Conservation (phyloP, 2,329 filamentous ascomycete species). For the Ramichloridium luteum region DNA sequence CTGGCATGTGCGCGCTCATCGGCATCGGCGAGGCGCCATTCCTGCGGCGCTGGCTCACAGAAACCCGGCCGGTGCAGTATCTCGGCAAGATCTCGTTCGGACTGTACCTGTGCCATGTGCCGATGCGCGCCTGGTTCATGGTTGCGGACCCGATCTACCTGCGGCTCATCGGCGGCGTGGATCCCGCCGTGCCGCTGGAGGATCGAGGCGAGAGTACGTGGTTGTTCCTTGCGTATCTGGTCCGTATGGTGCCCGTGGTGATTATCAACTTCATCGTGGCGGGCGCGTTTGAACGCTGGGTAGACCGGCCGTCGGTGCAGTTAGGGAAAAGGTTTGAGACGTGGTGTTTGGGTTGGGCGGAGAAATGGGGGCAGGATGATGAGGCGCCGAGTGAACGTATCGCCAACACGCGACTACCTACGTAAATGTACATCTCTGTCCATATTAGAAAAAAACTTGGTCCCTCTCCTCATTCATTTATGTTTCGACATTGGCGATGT, state of each 20-base stretch:
- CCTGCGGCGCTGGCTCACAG: slow-evolving; percentile 42
- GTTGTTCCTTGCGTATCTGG: slow-evolving; percentile 6
- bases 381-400: no score
- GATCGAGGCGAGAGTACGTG: slow-evolving; percentile 1
- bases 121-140: slow-evolving; percentile 6
- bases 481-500: no score
- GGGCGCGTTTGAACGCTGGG: slow-evolving; percentile 7
- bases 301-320: slow-evolving; percentile 7
- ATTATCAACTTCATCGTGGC: slow-evolving; percentile 9
- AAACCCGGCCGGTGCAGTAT: slow-evolving; percentile 40
- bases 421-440: no score
- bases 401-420: no score
- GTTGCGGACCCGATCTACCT: slow-evolving; percentile 3
- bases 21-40: slow-evolving; percentile 5
- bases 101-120: slow-evolving; percentile 31
- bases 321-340: slow-evolving; percentile 8
- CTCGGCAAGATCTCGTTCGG: slow-evolving; percentile 46
- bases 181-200: no score
- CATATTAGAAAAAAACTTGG: no score
- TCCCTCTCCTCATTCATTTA: no score
- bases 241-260: slow-evolving; percentile 7
- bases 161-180: no score
- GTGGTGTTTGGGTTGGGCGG: slow-evolving; percentile 7
- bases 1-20: slow-evolving; percentile 6
- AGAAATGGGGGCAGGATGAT: no score